phyloP scores from a whole-genome alignment of 805 yeast species.

The Metschnikowia aberdeeniae region DNA sequence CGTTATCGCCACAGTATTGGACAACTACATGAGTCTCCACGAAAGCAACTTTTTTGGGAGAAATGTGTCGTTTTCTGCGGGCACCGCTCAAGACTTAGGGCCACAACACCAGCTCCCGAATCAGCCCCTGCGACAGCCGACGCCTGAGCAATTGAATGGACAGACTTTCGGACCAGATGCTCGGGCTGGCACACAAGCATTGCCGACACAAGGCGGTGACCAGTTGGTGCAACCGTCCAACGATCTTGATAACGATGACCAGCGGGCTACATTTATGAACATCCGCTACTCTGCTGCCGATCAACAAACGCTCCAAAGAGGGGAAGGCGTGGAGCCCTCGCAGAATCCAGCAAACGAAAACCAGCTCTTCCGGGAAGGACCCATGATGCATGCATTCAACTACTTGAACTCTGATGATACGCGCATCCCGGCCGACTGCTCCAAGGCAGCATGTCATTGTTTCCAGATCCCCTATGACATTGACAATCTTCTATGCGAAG shows the following conservation, averaged over 20 bases:
- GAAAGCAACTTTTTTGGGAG: constrained; percentile 31
- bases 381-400: constrained; percentile 1
- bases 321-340: background rate
- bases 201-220: constrained; percentile 3
- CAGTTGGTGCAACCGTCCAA: background rate
- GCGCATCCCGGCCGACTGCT: background rate
- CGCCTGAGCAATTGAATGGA: background rate
- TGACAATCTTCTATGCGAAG: constrained; percentile 23
- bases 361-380: background rate
- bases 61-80: background rate
- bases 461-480: background rate
- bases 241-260: constrained; percentile 4
- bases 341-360: background rate
- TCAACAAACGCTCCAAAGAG: background rate
- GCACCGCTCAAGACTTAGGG: constrained; percentile 2
- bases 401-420: background rate
- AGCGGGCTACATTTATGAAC: constrained; percentile 8
- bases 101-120: constrained; percentile 1
- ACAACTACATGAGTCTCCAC: constrained; percentile 62
- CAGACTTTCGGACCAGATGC: background rate
- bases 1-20: constrained; percentile 84
- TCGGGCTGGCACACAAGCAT: background rate
- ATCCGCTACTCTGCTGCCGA: constrained; percentile 5
- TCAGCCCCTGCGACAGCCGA: constrained; percentile 4
- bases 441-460: background rate